Conservation (phyloP, 2,329 filamentous ascomycete species). For the Sporothrix luriei region DNA sequence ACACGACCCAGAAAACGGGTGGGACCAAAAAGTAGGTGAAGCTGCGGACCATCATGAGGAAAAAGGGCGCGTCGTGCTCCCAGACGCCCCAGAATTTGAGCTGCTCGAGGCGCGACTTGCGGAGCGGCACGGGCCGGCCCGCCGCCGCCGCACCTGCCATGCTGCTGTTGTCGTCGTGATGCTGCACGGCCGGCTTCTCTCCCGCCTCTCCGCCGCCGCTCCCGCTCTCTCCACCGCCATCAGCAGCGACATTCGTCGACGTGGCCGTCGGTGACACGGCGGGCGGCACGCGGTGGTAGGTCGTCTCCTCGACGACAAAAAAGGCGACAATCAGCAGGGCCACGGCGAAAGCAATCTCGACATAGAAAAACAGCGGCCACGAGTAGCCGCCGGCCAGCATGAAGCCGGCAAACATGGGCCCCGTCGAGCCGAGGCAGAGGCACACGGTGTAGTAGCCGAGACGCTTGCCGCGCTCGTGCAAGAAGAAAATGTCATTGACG, state of each 20-base stretch:
- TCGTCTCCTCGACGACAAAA: conserved; percentile 44
- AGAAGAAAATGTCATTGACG: conserved; percentile 52
- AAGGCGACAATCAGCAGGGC: conserved; percentile 42
- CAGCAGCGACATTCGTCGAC: neutral
- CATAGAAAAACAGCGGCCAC: conserved; percentile 65
- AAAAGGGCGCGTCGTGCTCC: conserved; percentile 49
- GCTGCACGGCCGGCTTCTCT: neutral
- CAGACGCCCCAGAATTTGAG: conserved; percentile 50
- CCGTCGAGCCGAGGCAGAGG: conserved; percentile 58
- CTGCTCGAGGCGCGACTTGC: conserved; percentile 48
- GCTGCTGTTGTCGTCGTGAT: conserved; percentile 11
- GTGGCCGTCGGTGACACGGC: neutral
- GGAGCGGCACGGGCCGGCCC: conserved; percentile 38
- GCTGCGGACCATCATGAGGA: conserved; percentile 50
- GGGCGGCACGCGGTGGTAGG: conserved; percentile 38
- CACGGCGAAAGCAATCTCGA: conserved; percentile 55
- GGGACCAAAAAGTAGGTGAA: conserved; percentile 54
- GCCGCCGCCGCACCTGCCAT: neutral
- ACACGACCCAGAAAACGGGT: conserved; percentile 54
- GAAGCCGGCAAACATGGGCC: conserved; percentile 61
- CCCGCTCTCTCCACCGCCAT: neutral
- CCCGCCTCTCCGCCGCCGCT: too few species aligned
- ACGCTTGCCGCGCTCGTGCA: conserved; percentile 54
- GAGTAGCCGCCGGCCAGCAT: conserved; percentile 62
- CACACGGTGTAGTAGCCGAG: conserved; percentile 63